Conservation (phyloP, 306 rosid species). For the Adenanthera pavonina region DNA sequence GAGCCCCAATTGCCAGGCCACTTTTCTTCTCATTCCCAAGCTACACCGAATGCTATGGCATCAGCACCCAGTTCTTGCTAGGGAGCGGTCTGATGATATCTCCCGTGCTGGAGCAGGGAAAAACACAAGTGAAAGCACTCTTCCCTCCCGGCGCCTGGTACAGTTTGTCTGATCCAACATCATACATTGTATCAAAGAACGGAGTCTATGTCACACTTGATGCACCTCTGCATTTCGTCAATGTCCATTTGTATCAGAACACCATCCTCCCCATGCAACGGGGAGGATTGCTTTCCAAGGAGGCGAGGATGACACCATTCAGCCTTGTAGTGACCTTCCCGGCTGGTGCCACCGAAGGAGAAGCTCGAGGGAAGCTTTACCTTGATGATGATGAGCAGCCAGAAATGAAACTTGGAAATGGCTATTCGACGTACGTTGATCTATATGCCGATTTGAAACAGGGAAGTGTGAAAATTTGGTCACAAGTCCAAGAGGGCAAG, state of each 20-base stretch:
- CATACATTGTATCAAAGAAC: constrained; percentile 51
- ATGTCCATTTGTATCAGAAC: constrained; percentile 90
- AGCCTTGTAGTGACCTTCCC: constrained; percentile 77
- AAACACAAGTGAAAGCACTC: constrained; percentile 74
- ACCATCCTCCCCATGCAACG: constrained; percentile 89
- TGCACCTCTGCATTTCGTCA: constrained; percentile 84
- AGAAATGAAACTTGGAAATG: constrained; percentile 79
- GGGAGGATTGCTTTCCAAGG: constrained; percentile 85
- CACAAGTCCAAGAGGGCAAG: constrained; percentile 83
- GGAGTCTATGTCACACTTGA: constrained; percentile 71
- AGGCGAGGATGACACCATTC: constrained; percentile 83
- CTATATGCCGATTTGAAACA: constrained; percentile 63
- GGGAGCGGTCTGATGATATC: constrained; percentile 88
- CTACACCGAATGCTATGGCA: constrained; percentile 62
- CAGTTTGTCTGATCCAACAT: constrained; percentile 76
- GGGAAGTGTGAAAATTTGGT: constrained; percentile 82
- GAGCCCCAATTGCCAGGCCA: constrained; percentile 97
- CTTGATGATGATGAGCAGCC: constrained; percentile 82
- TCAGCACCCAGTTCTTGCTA: constrained; percentile 87
- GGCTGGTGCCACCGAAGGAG: constrained; percentile 60
- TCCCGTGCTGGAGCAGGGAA: constrained; percentile 82
- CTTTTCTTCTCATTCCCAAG: constrained; percentile 90
- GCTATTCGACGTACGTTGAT: constrained; percentile 71
- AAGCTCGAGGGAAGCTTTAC: constrained; percentile 83
- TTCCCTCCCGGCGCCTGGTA: constrained; percentile 97